Evolutionary conservation across 225 moss, liverwort and hornwort genomes (phyloP).

Genomic region (Antitrichia curtipendula): DNA sequence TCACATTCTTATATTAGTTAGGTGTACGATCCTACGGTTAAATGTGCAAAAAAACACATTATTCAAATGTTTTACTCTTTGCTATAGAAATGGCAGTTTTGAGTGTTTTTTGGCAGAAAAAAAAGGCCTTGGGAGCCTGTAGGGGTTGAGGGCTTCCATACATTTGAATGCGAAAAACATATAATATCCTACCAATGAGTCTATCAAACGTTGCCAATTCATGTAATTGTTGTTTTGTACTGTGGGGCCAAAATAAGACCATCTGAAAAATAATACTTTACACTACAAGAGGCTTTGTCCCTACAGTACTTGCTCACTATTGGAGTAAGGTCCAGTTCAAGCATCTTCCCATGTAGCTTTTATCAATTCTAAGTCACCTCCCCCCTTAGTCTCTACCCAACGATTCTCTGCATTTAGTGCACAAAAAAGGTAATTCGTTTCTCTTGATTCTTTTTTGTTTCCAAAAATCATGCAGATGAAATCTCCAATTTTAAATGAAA

Average conservation of each 20-base stretch:
- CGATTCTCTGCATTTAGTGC: neutral
- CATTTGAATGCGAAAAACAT: neutral
- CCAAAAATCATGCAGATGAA: neutral
- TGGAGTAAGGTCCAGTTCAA: neutral
- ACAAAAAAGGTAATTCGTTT: no score
- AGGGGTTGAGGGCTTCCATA: neutral
- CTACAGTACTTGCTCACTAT: fast-evolving
- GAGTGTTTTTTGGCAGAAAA: no score
- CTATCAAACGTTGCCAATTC: fast-evolving
- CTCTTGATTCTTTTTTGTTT: neutral
- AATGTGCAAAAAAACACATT: no score
- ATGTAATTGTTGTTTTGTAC: neutral
- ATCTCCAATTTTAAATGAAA: neutral
- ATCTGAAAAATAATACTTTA: neutral
- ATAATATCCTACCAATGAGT: neutral
- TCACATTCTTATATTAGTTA: no score
- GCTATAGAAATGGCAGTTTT: no score
- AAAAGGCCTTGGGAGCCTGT: no score
- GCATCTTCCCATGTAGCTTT: neutral
- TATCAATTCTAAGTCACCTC: neutral
- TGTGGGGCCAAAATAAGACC: neutral
- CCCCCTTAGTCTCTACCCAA: no score
- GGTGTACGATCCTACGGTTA: no score
- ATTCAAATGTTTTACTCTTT: no score
- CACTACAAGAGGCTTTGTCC: neutral